phyloP scores from a whole-genome alignment of 2,329 filamentous ascomycete genomes.

The Mariannaea elegans region DNA sequence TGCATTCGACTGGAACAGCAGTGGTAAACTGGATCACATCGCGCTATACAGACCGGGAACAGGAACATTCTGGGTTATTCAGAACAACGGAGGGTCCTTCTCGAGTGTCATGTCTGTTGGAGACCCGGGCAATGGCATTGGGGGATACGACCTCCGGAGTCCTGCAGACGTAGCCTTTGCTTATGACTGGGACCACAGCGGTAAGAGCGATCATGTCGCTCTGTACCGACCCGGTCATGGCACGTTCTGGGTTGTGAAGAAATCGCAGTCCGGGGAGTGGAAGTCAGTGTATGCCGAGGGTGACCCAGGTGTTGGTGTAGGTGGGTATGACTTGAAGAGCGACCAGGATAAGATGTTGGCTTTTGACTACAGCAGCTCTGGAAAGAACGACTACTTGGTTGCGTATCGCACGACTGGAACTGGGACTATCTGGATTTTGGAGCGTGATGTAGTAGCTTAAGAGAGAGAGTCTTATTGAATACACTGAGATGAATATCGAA shows the following conservation, averaged over 20 bases:
- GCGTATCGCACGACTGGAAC: slow-evolving; percentile 12
- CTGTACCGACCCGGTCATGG: slow-evolving; percentile 11
- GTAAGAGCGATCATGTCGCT: neutral
- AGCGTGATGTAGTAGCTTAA: neutral
- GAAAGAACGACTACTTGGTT: slow-evolving; percentile 10
- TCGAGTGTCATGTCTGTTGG: slow-evolving; percentile 5
- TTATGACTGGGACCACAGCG: slow-evolving; percentile 3
- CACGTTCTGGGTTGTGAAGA: slow-evolving; percentile 13
- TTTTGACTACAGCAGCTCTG: slow-evolving; percentile 7
- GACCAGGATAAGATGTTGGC: slow-evolving; percentile 5
- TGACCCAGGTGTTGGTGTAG: slow-evolving; percentile 11
- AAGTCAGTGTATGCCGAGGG: slow-evolving; percentile 4
- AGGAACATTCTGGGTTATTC: slow-evolving; percentile 10
- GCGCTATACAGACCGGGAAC: slow-evolving; percentile 11
- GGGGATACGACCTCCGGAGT: slow-evolving; percentile 15
- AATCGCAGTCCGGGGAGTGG: neutral
- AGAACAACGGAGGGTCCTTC: neutral
- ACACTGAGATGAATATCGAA: too few relatives aligned
- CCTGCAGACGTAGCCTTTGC: neutral
- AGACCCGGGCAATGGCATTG: slow-evolving; percentile 10
- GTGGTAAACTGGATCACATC: slow-evolving; percentile 15
- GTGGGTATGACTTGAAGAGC: slow-evolving; percentile 10
- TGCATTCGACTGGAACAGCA: slow-evolving; percentile 16
- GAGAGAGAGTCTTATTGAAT: too few relatives aligned
- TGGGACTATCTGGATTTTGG: slow-evolving; percentile 17